A percentile compares a stretch with the other conserved stretches of the same genome.
phyloP scores from a whole-genome alignment of 345 rosid genomes.

The Bruguiera gymnorhiza region DNA sequence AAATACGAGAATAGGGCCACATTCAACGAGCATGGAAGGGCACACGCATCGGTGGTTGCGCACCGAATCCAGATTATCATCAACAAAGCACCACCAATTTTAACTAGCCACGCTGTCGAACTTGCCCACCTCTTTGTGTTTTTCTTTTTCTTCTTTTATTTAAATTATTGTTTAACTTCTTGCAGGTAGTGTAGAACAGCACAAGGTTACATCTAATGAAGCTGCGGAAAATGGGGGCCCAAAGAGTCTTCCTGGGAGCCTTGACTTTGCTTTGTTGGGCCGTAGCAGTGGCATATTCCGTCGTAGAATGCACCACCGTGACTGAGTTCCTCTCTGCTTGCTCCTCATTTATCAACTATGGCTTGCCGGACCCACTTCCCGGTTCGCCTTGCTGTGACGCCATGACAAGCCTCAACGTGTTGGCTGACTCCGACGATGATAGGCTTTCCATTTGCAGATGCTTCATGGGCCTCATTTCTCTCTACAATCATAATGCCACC shows the following conservation, averaged over 20 bases:
- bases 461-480: conserved; percentile 16
- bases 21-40: too few relatives aligned
- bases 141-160: too few relatives aligned
- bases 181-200: too few relatives aligned
- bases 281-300: neutral
- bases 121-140: too few relatives aligned
- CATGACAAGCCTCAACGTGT: conserved; percentile 13
- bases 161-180: too few relatives aligned
- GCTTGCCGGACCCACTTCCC: conserved; percentile 28
- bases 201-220: too few relatives aligned
- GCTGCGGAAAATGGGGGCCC: too few relatives aligned
- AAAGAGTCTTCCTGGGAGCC: neutral
- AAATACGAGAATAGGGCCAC: too few relatives aligned
- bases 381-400: conserved; percentile 30
- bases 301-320: neutral
- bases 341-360: conserved; percentile 17
- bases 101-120: too few relatives aligned
- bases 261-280: neutral
- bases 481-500: conserved; percentile 43
- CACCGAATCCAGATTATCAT: too few relatives aligned
- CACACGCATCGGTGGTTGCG: too few relatives aligned
- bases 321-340: conserved; percentile 16
- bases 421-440: conserved; percentile 13
- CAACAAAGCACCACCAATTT: too few relatives aligned
- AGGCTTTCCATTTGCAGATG: conserved; percentile 15